phyloP scores from a whole-genome alignment of 352 stramenopile species.

The Globisporangium polare region DNA sequence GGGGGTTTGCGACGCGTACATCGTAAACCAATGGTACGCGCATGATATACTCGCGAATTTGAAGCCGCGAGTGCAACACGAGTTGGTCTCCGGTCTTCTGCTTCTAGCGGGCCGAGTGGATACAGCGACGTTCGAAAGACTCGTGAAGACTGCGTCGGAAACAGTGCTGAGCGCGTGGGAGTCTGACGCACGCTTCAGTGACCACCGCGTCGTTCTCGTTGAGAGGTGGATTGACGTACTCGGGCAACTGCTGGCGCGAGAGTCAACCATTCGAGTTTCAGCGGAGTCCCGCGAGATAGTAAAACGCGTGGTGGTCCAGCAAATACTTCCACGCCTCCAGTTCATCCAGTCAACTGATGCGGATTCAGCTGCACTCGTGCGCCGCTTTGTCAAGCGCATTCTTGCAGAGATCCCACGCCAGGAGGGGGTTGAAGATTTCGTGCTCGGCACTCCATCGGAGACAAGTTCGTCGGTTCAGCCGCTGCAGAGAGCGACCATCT shows the following conservation, averaged over 20 bases:
- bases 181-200: neutral
- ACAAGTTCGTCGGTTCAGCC: neutral
- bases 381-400: slow-evolving; percentile 6
- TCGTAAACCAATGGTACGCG: slow-evolving; percentile 18
- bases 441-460: slow-evolving; percentile 2
- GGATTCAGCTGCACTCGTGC: neutral
- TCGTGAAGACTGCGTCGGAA: neutral
- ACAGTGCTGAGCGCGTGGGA: slow-evolving; percentile 4
- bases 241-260: neutral
- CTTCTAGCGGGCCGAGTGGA: slow-evolving; percentile 4
- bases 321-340: slow-evolving; percentile 8
- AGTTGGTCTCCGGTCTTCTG: neutral
- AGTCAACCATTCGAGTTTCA: neutral
- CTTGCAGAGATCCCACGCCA: slow-evolving; percentile 10
- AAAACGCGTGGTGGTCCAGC: slow-evolving; percentile 2
- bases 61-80: slow-evolving; percentile 5
- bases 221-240: slow-evolving; percentile 12
- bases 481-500: slow-evolving; percentile 6
- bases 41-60: slow-evolving; percentile 3
- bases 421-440: slow-evolving; percentile 8
- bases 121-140: neutral
- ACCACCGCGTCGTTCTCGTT: neutral
- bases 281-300: slow-evolving; percentile 10
- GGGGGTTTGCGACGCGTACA: slow-evolving; percentile 31
- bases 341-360: neutral